Evolutionary conservation across 148 eudicot genomes (phyloP).

Genomic region (Rhododendron molle): DNA sequence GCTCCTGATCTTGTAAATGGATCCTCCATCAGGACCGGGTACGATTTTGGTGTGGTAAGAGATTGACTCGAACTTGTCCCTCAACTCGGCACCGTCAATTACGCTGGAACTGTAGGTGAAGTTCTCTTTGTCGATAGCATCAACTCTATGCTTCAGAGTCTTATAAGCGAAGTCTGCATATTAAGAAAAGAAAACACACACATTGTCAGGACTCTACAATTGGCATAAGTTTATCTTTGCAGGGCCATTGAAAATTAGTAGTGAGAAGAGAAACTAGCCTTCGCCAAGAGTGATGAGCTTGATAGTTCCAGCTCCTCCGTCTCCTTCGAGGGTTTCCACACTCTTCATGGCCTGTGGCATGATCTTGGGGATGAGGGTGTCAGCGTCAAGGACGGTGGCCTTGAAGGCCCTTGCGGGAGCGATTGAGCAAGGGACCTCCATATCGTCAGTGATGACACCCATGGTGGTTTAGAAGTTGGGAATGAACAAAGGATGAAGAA

Average conservation of each 20-base stretch:
- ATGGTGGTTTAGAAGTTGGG: neutral
- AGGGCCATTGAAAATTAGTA: too few relatives aligned
- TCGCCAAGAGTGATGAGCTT: slow-evolving; percentile 8
- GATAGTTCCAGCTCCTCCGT: slow-evolving; percentile 7
- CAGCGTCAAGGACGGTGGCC: neutral
- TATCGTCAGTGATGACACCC: slow-evolving; percentile 6
- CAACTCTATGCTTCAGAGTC: slow-evolving; percentile 5
- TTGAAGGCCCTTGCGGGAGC: neutral
- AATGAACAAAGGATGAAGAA: neutral
- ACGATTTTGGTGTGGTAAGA: neutral
- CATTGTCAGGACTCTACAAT: neutral
- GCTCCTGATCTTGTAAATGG: slow-evolving; percentile 7
- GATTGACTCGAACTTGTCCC: neutral
- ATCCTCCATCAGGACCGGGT: slow-evolving; percentile 6
- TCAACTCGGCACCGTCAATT: slow-evolving; percentile 1
- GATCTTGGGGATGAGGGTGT: slow-evolving; percentile 7
- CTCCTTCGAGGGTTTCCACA: slow-evolving; percentile 7
- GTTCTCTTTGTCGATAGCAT: slow-evolving; percentile 8
- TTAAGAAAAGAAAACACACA: neutral
- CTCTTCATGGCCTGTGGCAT: neutral
- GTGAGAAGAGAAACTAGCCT: neutral
- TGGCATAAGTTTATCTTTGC: neutral
- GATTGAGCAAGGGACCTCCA: neutral
- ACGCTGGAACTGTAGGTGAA: slow-evolving; percentile 1
- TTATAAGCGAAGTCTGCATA: neutral